These are phyloP conservation scores for Epichloe coenophiala DNA, from an alignment of 2,329 filamentous ascomycete species.

Conservation along the genomic window DNA sequence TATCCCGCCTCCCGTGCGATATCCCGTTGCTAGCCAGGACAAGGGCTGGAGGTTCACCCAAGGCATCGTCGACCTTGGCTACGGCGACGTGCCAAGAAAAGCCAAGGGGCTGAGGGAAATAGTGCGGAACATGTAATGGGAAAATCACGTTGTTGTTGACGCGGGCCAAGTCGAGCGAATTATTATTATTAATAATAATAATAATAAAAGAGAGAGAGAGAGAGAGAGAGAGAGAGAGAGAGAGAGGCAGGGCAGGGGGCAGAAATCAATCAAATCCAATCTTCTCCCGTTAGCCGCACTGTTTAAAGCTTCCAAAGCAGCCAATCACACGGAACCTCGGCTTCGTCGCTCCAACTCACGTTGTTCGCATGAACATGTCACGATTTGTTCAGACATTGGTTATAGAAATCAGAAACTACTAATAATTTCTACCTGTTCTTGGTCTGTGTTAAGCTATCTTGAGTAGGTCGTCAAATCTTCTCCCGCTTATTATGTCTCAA, in stretches of 20 bases:
- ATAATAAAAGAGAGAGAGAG: too few species aligned
- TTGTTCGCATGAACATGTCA: neutral
- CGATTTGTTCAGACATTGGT: neutral
- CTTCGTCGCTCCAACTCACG: neutral
- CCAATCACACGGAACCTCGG: too few species aligned
- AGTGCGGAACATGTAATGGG: slow-evolving; percentile 26
- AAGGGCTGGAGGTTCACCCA: slow-evolving; percentile 52
- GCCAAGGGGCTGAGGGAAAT: slow-evolving; percentile 26
- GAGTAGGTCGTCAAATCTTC: neutral
- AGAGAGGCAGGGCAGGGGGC: neutral
- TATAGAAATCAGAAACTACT: neutral
- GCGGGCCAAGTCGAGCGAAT: too few species aligned
- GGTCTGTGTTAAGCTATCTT: neutral
- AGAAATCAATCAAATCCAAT: neutral
- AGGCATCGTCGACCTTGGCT: slow-evolving; percentile 48
- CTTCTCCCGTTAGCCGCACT: too few species aligned
- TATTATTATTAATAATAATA: too few species aligned
- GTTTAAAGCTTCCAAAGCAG: too few species aligned
- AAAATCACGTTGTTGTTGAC: neutral
- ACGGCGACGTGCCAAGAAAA: slow-evolving; percentile 30
- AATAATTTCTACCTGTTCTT: neutral
- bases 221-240: too few species aligned
- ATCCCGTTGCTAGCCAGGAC: slow-evolving; percentile 57
- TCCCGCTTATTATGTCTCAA: neutral
- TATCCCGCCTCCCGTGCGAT: slow-evolving; percentile 69